phyloP scores from a whole-genome alignment of 805 yeast species.

The Candida loeiensis region DNA sequence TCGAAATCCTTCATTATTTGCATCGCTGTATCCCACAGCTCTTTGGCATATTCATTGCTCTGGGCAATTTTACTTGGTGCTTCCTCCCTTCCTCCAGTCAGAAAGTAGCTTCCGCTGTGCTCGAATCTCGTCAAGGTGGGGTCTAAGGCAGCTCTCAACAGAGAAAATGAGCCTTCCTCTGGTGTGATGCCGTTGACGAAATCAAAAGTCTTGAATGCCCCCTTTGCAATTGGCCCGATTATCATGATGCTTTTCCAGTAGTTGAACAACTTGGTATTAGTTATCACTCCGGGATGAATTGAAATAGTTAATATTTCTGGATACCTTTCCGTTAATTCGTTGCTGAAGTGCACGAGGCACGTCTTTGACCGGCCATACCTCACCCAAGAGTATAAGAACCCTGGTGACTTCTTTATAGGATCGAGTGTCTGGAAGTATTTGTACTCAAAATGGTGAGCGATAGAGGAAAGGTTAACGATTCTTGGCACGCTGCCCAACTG shows the following conservation, averaged over 20 bases:
- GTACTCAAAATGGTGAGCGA: slow-evolving; percentile 28
- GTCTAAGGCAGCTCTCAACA: slow-evolving; percentile 35
- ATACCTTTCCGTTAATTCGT: slow-evolving; percentile 22
- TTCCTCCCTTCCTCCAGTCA: slow-evolving; percentile 29
- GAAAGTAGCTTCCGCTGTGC: slow-evolving; percentile 29
- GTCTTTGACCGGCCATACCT: slow-evolving; percentile 36
- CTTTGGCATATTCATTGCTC: slow-evolving; percentile 18
- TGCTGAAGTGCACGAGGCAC: slow-evolving; percentile 30
- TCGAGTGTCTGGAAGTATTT: slow-evolving; percentile 25
- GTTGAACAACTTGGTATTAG: slow-evolving; percentile 32
- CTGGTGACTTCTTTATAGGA: slow-evolving; percentile 24
- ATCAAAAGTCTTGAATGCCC: slow-evolving; percentile 14
- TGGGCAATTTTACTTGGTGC: slow-evolving; percentile 23
- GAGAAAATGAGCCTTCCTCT: slow-evolving; percentile 34
- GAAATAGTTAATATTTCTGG: slow-evolving; percentile 33
- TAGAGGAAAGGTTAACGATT: slow-evolving; percentile 29
- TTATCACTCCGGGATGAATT: slow-evolving; percentile 38
- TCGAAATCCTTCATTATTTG: slow-evolving; percentile 10
- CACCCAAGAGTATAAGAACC: slow-evolving; percentile 24
- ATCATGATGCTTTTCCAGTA: slow-evolving; percentile 25
- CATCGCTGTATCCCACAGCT: slow-evolving; percentile 29
- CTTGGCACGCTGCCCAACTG: slow-evolving; percentile 20
- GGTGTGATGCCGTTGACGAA: slow-evolving; percentile 24
- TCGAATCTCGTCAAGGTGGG: slow-evolving; percentile 16
- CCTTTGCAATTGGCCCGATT: slow-evolving; percentile 20